Evolutionary conservation across 345 rosid species (phyloP).

Genomic region (Aquilaria malaccensis): DNA sequence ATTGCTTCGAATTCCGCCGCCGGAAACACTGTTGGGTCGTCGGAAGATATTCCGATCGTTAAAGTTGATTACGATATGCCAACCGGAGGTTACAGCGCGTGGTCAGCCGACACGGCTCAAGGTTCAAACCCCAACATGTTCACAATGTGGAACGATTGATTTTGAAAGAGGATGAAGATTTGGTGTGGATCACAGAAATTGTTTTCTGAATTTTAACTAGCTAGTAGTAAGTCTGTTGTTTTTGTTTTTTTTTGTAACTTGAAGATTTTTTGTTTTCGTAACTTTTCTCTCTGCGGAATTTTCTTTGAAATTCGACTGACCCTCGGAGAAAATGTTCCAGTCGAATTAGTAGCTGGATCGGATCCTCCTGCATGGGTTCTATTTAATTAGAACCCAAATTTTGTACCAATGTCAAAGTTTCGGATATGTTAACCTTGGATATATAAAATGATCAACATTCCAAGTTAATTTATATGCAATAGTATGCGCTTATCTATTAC

Average conservation of each 20-base stretch:
- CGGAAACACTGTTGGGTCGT: slow-evolving; percentile 31
- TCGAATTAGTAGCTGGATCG: too few relatives aligned
- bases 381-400: slow-evolving; percentile 5
- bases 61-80: slow-evolving; percentile 94
- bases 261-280: slow-evolving; percentile 1
- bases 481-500: too few relatives aligned
- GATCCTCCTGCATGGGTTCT: too few relatives aligned
- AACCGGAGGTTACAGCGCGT: slow-evolving; percentile 48
- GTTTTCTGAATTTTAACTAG: background rate
- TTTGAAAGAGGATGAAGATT: background rate
- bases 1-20: slow-evolving; percentile 40
- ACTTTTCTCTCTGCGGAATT: background rate
- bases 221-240: background rate
- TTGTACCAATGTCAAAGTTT: background rate
- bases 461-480: too few relatives aligned
- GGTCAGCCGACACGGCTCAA: slow-evolving; percentile 67
- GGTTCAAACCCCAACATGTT: slow-evolving; percentile 72
- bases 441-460: too few relatives aligned
- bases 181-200: background rate
- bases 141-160: slow-evolving; percentile 87
- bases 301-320: too few relatives aligned
- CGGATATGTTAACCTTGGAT: background rate
- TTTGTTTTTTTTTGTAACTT: background rate
- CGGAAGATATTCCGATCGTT: slow-evolving; percentile 51
- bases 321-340: too few relatives aligned